These are phyloP conservation scores for Aureobasidium sp. DNA, from an alignment of 2,329 filamentous ascomycete genomes.

Conservation along the genomic window DNA sequence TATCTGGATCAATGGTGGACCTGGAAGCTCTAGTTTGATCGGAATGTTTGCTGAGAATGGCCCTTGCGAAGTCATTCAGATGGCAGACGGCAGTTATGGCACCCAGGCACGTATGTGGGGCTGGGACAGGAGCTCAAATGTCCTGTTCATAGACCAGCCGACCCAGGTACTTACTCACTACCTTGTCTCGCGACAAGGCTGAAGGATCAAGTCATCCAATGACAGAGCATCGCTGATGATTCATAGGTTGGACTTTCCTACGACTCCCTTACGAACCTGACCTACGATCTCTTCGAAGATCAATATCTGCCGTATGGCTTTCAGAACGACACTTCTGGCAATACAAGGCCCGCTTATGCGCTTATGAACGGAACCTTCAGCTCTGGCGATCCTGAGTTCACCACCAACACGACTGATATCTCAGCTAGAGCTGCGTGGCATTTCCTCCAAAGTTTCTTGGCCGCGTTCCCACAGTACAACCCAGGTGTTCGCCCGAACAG, in stretches of 20 bases:
- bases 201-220: background rate
- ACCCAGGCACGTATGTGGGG: constrained; percentile 55
- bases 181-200: background rate
- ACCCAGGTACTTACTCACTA: constrained; percentile 40
- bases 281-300: constrained; percentile 41
- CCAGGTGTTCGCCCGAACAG: constrained; percentile 34
- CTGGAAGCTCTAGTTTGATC: constrained; percentile 56
- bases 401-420: constrained; percentile 29
- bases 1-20: constrained; percentile 61
- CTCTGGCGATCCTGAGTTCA: constrained; percentile 37
- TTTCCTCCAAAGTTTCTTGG: constrained; percentile 53
- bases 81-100: constrained; percentile 39
- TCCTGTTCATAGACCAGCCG: constrained; percentile 56
- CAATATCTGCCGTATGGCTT: constrained; percentile 26
- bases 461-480: constrained; percentile 31
- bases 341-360: background rate
- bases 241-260: constrained; percentile 53
- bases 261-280: constrained; percentile 55
- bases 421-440: constrained; percentile 50
- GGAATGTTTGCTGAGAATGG: constrained; percentile 57
- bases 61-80: constrained; percentile 35
- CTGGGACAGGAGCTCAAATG: constrained; percentile 54
- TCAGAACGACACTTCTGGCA: background rate
- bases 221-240: background rate
- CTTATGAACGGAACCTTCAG: constrained; percentile 57